Conservation (phyloP, 257 asterid genomes). For the Ilex asprella region DNA sequence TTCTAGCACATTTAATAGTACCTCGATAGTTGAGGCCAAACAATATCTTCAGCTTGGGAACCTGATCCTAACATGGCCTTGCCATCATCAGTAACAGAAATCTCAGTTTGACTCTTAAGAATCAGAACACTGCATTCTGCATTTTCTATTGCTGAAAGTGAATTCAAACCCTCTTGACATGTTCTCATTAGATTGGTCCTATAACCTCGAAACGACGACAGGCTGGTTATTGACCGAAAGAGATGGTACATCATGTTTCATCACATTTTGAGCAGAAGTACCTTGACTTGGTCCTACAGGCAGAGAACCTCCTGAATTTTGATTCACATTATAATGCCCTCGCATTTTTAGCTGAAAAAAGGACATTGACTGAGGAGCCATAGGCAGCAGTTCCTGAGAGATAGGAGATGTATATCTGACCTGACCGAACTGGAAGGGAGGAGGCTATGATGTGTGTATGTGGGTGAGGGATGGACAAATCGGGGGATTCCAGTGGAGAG, state of each 20-base stretch:
- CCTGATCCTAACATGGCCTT: slow-evolving; percentile 25
- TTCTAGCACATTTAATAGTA: too few relatives aligned
- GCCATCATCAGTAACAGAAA: slow-evolving; percentile 30
- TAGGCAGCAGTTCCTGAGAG: slow-evolving; percentile 59
- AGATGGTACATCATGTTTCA: slow-evolving; percentile 28
- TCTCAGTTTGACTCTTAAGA: slow-evolving; percentile 20
- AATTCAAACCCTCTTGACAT: slow-evolving; percentile 21
- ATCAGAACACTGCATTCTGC: slow-evolving; percentile 15
- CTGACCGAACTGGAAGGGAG: slow-evolving; percentile 85
- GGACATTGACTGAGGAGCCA: slow-evolving; percentile 61
- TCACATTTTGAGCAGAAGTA: slow-evolving; percentile 28
- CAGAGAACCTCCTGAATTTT: slow-evolving; percentile 38
- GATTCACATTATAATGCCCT: slow-evolving; percentile 35
- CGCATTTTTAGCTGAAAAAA: too few relatives aligned
- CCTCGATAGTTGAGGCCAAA: too few relatives aligned
- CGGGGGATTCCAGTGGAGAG: too few relatives aligned
- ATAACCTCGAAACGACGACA: slow-evolving; percentile 27
- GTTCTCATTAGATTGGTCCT: slow-evolving; percentile 30
- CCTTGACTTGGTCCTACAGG: slow-evolving; percentile 38
- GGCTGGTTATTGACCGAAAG: slow-evolving; percentile 32
- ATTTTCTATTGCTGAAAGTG: slow-evolving; percentile 26
- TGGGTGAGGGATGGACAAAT: too few relatives aligned
- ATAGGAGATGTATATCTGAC: slow-evolving; percentile 59
- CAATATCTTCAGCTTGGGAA: slow-evolving; percentile 37
- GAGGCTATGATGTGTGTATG: too few relatives aligned